phyloP scores from a whole-genome alignment of 2,329 filamentous ascomycete genomes.

The Neophaeococcomyces aloes region DNA sequence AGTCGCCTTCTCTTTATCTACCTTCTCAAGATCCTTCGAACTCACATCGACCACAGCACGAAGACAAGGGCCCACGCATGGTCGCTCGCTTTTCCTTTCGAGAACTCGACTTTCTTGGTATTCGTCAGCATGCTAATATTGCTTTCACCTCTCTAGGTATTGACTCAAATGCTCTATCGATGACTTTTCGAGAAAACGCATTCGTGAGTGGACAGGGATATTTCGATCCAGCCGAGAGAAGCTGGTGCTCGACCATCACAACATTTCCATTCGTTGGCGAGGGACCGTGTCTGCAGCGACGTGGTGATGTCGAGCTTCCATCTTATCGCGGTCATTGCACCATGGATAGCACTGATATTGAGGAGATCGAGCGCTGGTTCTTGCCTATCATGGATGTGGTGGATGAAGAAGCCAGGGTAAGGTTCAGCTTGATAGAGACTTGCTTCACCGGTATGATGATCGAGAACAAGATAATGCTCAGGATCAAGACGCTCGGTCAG shows the following conservation, averaged over 20 bases:
- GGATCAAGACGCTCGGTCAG: constrained; percentile 15
- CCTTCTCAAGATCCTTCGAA: constrained; percentile 42
- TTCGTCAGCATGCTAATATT: constrained; percentile 45
- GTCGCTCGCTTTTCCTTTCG: constrained; percentile 41
- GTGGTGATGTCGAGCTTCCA: constrained; percentile 37
- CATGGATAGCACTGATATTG: constrained; percentile 27
- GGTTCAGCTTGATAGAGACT: constrained; percentile 27
- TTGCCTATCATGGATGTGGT: constrained; percentile 29
- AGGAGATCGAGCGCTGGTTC: constrained; percentile 27
- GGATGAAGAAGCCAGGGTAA: constrained; percentile 26
- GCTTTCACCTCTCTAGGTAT: constrained; percentile 42
- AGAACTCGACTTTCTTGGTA: constrained; percentile 43
- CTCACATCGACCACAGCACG: constrained; percentile 23
- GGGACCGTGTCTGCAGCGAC: constrained; percentile 43
- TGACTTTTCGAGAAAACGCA: constrained; percentile 50
- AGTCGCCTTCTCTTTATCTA: constrained; percentile 37
- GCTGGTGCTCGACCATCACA: constrained; percentile 39
- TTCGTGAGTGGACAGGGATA: constrained; percentile 41
- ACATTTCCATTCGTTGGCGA: constrained; percentile 44
- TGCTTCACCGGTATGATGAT: constrained; percentile 24
- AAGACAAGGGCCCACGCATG: constrained; percentile 33
- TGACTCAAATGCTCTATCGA: constrained; percentile 35
- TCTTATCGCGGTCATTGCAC: constrained; percentile 34
- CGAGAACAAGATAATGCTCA: constrained; percentile 25
- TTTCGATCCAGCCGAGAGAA: constrained; percentile 28